A percentile compares a stretch with the other conserved stretches of the same genome.
Conservation (phyloP, 495 filamentous ascomycete species). For the Wilcoxina mikolae region DNA sequence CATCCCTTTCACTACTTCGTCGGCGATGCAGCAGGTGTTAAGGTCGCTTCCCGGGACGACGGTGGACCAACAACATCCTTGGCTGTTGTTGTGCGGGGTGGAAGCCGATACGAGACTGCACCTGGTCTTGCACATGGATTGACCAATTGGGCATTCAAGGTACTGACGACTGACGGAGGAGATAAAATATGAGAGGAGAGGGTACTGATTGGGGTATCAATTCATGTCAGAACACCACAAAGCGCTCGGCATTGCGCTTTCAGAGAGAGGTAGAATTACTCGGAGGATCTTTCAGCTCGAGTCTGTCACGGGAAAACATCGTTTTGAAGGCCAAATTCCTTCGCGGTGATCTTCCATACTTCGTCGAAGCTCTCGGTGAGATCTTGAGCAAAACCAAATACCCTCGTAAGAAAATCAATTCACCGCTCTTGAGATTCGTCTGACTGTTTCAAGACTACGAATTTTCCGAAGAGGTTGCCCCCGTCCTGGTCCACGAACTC, state of each 20-base stretch:
- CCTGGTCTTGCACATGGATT: slow-evolving; percentile 83
- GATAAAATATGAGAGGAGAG: neutral
- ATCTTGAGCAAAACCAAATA: slow-evolving; percentile 78
- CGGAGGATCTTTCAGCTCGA: slow-evolving; percentile 66
- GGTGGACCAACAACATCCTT: slow-evolving; percentile 76
- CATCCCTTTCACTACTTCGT: slow-evolving; percentile 74
- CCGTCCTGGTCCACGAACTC: slow-evolving; percentile 56
- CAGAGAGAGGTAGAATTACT: slow-evolving; percentile 87
- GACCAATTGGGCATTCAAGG: slow-evolving; percentile 93
- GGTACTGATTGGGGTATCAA: slow-evolving; percentile 6
- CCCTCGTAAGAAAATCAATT: slow-evolving; percentile 43
- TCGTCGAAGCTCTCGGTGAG: slow-evolving; percentile 86
- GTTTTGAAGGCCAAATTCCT: slow-evolving; percentile 88
- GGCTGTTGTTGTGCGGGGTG: slow-evolving; percentile 80
- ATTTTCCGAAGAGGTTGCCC: slow-evolving; percentile 69
- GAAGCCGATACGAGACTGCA: slow-evolving; percentile 74
- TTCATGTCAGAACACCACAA: slow-evolving; percentile 54
- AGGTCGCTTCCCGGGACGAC: slow-evolving; percentile 77
- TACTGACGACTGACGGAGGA: slow-evolving; percentile 30
- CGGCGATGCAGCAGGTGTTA: slow-evolving; percentile 70
- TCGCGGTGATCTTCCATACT: slow-evolving; percentile 89
- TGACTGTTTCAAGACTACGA: slow-evolving; percentile 51
- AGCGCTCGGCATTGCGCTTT: slow-evolving; percentile 78
- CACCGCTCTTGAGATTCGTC: slow-evolving; percentile 12
- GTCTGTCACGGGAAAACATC: slow-evolving; percentile 83